A percentile compares a stretch with the other conserved stretches of the same genome.
These are phyloP conservation scores for Boletus semigastroideus DNA, from an alignment of 1,284 basidiomycete genomes.

Conservation along the genomic window DNA sequence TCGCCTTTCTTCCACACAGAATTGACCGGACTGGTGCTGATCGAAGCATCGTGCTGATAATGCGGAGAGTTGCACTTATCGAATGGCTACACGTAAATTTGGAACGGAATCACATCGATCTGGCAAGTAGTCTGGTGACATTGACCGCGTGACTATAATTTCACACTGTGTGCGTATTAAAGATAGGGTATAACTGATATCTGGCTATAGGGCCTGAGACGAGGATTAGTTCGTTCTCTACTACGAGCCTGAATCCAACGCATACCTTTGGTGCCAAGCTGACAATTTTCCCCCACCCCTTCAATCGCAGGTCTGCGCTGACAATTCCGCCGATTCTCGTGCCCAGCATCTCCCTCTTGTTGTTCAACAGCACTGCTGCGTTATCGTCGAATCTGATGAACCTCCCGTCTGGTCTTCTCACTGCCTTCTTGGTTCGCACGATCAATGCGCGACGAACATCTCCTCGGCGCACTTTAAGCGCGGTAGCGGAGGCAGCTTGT, in stretches of 20 bases:
- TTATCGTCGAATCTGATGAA: conserved; percentile 96
- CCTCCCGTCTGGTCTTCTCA: conserved; percentile 84
- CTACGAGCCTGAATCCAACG: neutral
- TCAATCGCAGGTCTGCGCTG: conserved; percentile 85
- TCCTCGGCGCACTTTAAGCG: conserved; percentile 85
- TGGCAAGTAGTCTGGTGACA: neutral
- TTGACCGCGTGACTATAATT: no score
- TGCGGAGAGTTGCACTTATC: neutral
- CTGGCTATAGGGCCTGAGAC: conserved; percentile 21
- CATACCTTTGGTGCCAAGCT: conserved; percentile 89
- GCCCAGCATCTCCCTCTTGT: conserved; percentile 95
- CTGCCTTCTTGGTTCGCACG: conserved; percentile 85
- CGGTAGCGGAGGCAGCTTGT: conserved; percentile 60
- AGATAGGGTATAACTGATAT: conserved; percentile 17
- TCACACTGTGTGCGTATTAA: neutral
- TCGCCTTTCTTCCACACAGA: neutral
- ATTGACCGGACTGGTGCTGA: conserved; percentile 5
- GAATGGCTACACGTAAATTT: no score
- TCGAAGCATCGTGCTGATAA: conserved; percentile 16
- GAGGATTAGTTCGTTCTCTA: neutral
- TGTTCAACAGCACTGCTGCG: conserved; percentile 93
- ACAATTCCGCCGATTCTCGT: conserved; percentile 95
- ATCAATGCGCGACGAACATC: conserved; percentile 95
- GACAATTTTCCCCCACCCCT: conserved; percentile 95
- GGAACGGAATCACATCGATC: no score